Percentiles rank a stretch among this genome's conserved stretches.
phyloP scores from a whole-genome alignment of 164 flowering plant species.

The Macadamia integrifolia region DNA sequence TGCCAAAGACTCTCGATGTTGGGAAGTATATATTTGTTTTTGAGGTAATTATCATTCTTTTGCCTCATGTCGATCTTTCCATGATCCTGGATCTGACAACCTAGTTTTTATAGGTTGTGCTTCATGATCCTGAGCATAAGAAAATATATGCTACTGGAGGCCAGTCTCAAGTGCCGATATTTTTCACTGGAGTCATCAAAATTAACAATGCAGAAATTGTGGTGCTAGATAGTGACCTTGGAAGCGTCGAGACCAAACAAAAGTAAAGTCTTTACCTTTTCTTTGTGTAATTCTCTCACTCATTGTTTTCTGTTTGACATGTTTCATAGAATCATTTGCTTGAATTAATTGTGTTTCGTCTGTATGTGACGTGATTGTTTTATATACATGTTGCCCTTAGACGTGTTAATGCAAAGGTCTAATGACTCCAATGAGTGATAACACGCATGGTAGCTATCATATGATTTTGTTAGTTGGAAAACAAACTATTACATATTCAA shows the following conservation, averaged over 20 bases:
- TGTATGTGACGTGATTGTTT: too few relatives aligned
- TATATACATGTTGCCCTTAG: too few relatives aligned
- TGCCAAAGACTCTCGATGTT: slow-evolving; percentile 61
- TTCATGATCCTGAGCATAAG: slow-evolving; percentile 59
- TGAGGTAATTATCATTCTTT: slow-evolving; percentile 46
- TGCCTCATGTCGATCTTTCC: not conserved
- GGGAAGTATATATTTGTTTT: slow-evolving; percentile 70
- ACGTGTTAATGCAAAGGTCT: too few relatives aligned
- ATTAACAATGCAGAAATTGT: slow-evolving; percentile 63
- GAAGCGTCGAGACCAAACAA: slow-evolving; percentile 56
- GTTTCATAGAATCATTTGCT: too few relatives aligned
- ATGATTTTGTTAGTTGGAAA: too few relatives aligned
- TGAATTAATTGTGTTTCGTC: too few relatives aligned
- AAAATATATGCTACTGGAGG: slow-evolving; percentile 69
- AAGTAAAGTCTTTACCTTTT: slow-evolving; percentile 34
- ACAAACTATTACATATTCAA: too few relatives aligned
- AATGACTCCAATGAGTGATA: too few relatives aligned
- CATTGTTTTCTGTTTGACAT: too few relatives aligned
- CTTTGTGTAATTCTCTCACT: not conserved
- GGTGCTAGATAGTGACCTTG: slow-evolving; percentile 81
- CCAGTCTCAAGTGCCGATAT: slow-evolving; percentile 43
- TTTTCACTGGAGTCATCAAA: slow-evolving; percentile 60
- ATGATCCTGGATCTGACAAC: slow-evolving; percentile 7
- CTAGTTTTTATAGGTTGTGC: slow-evolving; percentile 39
- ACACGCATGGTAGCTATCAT: too few relatives aligned